Conservation (phyloP, 257 asterid species). For the Jasminum sambac region DNA sequence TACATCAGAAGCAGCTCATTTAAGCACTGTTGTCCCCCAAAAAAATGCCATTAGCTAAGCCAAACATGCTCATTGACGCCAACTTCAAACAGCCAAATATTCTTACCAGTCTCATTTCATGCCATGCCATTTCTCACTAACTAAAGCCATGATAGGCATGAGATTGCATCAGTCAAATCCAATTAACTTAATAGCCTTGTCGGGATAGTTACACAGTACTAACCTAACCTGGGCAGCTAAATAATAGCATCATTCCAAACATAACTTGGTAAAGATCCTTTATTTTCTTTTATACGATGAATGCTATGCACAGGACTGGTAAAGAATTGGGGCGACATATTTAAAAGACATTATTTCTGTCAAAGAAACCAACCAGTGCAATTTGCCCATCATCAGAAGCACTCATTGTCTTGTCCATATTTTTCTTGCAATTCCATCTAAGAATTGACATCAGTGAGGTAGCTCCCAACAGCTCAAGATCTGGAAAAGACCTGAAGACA, state of each 20-base stretch:
- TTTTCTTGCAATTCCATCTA: conserved; percentile 80
- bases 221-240: background rate
- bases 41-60: background rate
- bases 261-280: conserved; percentile 4
- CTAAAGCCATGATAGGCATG: background rate
- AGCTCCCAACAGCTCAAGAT: conserved; percentile 56
- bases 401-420: conserved; percentile 80
- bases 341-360: conserved; percentile 15
- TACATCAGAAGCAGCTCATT: background rate
- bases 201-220: background rate
- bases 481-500: conserved; percentile 70
- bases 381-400: conserved; percentile 72
- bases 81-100: background rate
- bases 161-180: background rate
- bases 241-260: background rate
- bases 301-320: conserved; percentile 18
- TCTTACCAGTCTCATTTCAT: background rate
- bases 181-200: background rate
- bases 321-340: conserved; percentile 21
- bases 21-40: background rate
- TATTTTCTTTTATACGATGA: conserved; percentile 16
- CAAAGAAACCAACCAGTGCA: conserved; percentile 62
- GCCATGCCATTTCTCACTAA: background rate
- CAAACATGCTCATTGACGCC: background rate
- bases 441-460: conserved; percentile 68